Conservation (phyloP, 768 basidiomycete species). For the Leccinellum luteum region DNA sequence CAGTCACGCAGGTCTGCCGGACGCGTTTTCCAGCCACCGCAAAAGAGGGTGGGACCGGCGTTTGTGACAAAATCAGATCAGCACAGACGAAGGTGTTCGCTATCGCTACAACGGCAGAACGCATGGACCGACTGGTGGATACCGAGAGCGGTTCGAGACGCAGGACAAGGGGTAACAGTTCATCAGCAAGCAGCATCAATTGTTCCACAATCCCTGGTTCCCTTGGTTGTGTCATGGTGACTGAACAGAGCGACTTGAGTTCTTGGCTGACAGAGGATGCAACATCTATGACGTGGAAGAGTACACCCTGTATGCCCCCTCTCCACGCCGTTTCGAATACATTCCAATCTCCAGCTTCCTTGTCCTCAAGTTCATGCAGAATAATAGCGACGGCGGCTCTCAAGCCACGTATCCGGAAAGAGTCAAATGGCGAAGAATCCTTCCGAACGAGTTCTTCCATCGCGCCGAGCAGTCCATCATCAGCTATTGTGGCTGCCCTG, state of each 20-base stretch:
- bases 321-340: slow-evolving; percentile 60
- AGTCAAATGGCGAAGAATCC: slow-evolving; percentile 36
- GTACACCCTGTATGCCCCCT: slow-evolving; percentile 54
- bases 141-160: slow-evolving; percentile 47
- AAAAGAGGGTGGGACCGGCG: slow-evolving; percentile 30
- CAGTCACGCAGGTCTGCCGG: slow-evolving; percentile 50
- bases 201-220: slow-evolving; percentile 47
- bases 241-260: slow-evolving; percentile 50
- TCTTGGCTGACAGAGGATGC: slow-evolving; percentile 50
- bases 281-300: slow-evolving; percentile 54
- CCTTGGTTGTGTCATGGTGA: slow-evolving; percentile 35
- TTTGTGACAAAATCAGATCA: slow-evolving; percentile 41
- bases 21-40: slow-evolving; percentile 35
- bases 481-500: slow-evolving; percentile 62
- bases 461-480: slow-evolving; percentile 62
- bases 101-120: slow-evolving; percentile 41
- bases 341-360: slow-evolving; percentile 54
- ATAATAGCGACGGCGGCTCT: slow-evolving; percentile 64
- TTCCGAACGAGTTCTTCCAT: slow-evolving; percentile 52
- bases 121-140: slow-evolving; percentile 49
- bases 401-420: slow-evolving; percentile 53
- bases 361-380: slow-evolving; percentile 45
- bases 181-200: slow-evolving; percentile 52
- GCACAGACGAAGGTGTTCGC: slow-evolving; percentile 58
- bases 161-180: slow-evolving; percentile 50